These are phyloP conservation scores for Ophiocordyceps camponoti-saundersi DNA, from an alignment of 2,329 filamentous ascomycete species.

Conservation along the genomic window DNA sequence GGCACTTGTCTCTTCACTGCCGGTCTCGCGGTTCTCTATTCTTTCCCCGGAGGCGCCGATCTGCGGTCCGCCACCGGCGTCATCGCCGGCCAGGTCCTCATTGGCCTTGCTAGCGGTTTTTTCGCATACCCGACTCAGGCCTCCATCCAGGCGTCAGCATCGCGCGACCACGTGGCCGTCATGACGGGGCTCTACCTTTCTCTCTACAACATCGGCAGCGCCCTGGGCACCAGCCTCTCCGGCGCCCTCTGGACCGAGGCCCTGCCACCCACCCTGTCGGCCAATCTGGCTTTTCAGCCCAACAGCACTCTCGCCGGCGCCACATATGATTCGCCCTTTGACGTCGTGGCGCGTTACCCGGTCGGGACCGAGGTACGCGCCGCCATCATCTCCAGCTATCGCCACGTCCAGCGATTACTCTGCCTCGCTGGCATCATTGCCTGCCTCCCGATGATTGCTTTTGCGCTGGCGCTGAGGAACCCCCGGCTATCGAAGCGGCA, in stretches of 20 bases:
- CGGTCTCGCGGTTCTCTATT: constrained; percentile 37
- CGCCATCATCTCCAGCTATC: constrained; percentile 27
- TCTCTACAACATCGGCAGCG: constrained; percentile 23
- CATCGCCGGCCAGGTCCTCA: constrained; percentile 35
- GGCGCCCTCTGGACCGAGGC: constrained; percentile 26
- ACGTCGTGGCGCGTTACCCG: constrained; percentile 14
- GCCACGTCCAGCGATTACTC: constrained; percentile 25
- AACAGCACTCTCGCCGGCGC: constrained; percentile 16
- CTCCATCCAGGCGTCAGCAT: constrained; percentile 20
- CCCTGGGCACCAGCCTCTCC: constrained; percentile 21
- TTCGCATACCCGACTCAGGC: constrained; percentile 28
- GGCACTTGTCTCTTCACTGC: constrained; percentile 38
- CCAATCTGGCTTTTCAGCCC: constrained; percentile 15
- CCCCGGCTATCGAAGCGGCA: constrained; percentile 23
- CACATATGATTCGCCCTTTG: constrained; percentile 21
- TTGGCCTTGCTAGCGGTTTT: constrained; percentile 40
- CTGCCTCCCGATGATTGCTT: constrained; percentile 27
- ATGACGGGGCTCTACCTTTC: constrained; percentile 21
- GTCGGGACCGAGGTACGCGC: constrained; percentile 25
- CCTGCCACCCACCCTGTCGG: constrained; percentile 14
- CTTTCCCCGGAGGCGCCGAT: constrained; percentile 31
- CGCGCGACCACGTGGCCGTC: constrained; percentile 19
- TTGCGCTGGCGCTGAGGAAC: constrained; percentile 24
- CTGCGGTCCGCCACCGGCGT: constrained; percentile 27
- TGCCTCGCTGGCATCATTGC: constrained; percentile 27